Base-by-base conservation (phyloP, 495 filamentous ascomycete genomes). In the Xylaria acuta region DNA sequence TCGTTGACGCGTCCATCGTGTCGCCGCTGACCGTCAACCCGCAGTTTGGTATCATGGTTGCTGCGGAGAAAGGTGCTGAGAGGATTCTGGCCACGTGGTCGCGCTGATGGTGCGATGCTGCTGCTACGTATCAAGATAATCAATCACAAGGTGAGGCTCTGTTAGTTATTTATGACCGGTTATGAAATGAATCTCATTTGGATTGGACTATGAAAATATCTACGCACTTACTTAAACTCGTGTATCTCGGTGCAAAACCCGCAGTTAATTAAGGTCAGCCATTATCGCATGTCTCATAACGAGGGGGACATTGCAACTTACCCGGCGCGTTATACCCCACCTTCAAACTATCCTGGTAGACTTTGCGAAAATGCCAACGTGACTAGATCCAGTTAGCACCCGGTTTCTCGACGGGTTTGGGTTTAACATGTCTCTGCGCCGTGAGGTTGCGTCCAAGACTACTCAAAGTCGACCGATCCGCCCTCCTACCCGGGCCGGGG, bases 1-100 rank as follows among this genome's bases (percentile, higher is more conserved):
- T 83, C n/a, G 77, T 84, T 27, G 82, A 83, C 71, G 81, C 78
- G 18, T 80, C 80, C 12, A 83, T 84, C 64, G 68, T 83, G 18
- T 64, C 76, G 38, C 82, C 82, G 0, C 67, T 83, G 58, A 81
- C 78, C 5, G 78, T 82, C 12, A 84, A 84, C 75, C 82, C 80
- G 40, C 81, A 83, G 71, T 80, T 81, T 38, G 81, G 82, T 0
- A 64, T 84, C 34, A 82, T 84, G 79, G 74, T 80, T 20, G 82
- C 76, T 18, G 82, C 75, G 9, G 82, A 83, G 76, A 80, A 79
- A 53, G 83, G 75, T 18, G 75, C 75, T 32, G 83, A 83, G 69
- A 73, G 79, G 70, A 83, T 84, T 67, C 5, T 78, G 34, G 68
- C 41, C 22, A 75, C 64, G 38, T 79, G 75, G 75, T 18, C 40